A percentile compares a stretch with the other conserved stretches of the same genome.
phyloP scores from a whole-genome alignment of 2,329 filamentous ascomycete species.

The Teratosphaeria epicoccoides region DNA sequence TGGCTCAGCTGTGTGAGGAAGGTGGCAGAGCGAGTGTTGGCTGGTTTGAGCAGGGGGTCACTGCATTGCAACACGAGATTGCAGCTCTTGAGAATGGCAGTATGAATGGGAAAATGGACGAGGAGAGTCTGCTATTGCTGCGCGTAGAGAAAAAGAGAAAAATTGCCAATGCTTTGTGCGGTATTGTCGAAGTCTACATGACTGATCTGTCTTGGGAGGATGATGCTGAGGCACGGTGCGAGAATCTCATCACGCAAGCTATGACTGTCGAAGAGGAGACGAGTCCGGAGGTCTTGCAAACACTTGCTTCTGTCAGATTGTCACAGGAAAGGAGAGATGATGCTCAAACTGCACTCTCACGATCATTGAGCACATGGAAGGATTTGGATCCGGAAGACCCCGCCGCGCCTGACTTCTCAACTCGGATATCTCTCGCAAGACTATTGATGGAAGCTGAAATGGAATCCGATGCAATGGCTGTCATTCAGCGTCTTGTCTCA shows the following conservation, averaged over 20 bases:
- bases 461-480: constrained; percentile 73
- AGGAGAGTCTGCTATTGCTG: constrained; percentile 31
- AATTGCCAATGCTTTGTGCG: constrained; percentile 83
- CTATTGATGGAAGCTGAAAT: constrained; percentile 83
- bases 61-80: constrained; percentile 61
- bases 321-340: constrained; percentile 74
- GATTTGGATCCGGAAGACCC: constrained; percentile 63
- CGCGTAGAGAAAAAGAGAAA: constrained; percentile 64
- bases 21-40: constrained; percentile 49
- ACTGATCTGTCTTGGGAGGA: constrained; percentile 70
- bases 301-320: constrained; percentile 84
- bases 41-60: constrained; percentile 58
- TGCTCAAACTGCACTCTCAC: constrained; percentile 63
- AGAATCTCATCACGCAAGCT: constrained; percentile 81
- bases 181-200: constrained; percentile 96
- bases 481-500: constrained; percentile 69
- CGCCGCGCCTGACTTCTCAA: constrained; percentile 72
- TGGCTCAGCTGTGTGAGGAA: constrained; percentile 73
- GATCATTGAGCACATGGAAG: constrained; percentile 76
- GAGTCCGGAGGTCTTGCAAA: constrained; percentile 84
- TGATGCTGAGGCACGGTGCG: constrained; percentile 81
- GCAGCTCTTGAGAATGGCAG: constrained; percentile 46
- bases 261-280: constrained; percentile 66
- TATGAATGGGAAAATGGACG: constrained; percentile 21
- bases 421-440: constrained; percentile 70